Evolutionary conservation across 768 basidiomycete species (phyloP).

Genomic region (Sporobolomyces roseus): DNA sequence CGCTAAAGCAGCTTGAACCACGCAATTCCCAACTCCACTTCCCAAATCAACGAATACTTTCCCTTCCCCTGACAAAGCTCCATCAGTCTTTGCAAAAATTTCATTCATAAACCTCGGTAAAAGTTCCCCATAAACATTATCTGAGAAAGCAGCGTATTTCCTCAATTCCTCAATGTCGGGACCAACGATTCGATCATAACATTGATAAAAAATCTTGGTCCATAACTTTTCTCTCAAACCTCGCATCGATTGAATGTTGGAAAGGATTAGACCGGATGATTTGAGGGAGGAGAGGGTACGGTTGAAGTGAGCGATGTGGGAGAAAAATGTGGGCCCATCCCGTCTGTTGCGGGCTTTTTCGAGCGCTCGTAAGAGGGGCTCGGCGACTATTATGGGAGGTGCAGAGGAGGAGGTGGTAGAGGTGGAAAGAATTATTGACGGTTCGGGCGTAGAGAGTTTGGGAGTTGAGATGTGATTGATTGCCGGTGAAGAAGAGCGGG

Average conservation of each 20-base stretch:
- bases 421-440: not conserved
- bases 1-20: conserved; percentile 74
- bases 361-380: conserved; percentile 37
- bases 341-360: conserved; percentile 36
- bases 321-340: conserved; percentile 41
- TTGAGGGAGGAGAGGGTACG: conserved; percentile 29
- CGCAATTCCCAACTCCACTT: conserved; percentile 79
- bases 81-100: conserved; percentile 55
- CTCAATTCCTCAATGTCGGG: conserved; percentile 76
- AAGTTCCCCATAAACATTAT: conserved; percentile 83
- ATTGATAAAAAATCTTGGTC: conserved; percentile 77
- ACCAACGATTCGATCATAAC: conserved; percentile 87
- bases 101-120: conserved; percentile 59
- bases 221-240: conserved; percentile 65
- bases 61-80: conserved; percentile 54
- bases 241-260: conserved; percentile 39
- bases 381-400: not conserved
- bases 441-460: conserved; percentile 5
- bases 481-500: conserved; percentile 25
- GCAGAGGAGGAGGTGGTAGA: not conserved
- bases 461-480: not conserved
- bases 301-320: conserved; percentile 37
- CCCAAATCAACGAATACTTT: conserved; percentile 79
- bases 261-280: not conserved
- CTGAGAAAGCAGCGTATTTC: conserved; percentile 72